Evolutionary conservation across 164 flowering plant species (phyloP), one percentile per base, ranked within the genome.

Genomic region (Magnolia changhungtana): DNA sequence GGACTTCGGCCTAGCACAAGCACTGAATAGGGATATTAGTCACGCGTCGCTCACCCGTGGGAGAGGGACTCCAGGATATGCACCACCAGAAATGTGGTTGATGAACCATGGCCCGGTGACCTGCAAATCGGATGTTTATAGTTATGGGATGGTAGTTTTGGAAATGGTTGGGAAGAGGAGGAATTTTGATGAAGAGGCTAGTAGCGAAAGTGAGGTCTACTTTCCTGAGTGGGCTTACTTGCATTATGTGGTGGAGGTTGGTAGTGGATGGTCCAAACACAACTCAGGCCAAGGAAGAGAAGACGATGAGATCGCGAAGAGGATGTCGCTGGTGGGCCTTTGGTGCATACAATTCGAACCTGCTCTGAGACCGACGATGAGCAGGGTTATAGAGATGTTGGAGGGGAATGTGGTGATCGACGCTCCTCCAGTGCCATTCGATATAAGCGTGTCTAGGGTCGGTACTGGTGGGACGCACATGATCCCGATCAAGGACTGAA

Each of bases 1-100:
- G 1, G 72, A 75, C 51, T 75, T 75, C 23, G 77, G 77, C 21
- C 55, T 75, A 3, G 77, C 72, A 5, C 69, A 27, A 37, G 1
- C 55, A 23, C 2, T 75, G 29, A 69, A 29, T 6, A 49, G 23
- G 4, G 69, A 72, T 8, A 27, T 20, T 20, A 23, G 73, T 20
- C 61, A 51, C 9, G 20, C n/a, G 11, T 11, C 5, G 10, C 58
- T 63, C 18, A 73, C 75, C 8, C 9, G 11, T 11, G 52, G 13
- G 4, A 31, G 70, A 45, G 76, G 76, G 49, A 74, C 76, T 8
- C 63, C 51, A 14, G 76, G 76, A 9, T 27, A 27, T 27, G 29
- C 29, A 27, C 29, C 29, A 10, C 71, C 29, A 14, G 76, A 74
- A 20, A 68, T 68, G 50, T 68, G 50, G 71, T 74, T 64, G 69